Evolutionary conservation across 768 basidiomycete genomes (phyloP).

Genomic region (Psilocybe tampanensis): DNA sequence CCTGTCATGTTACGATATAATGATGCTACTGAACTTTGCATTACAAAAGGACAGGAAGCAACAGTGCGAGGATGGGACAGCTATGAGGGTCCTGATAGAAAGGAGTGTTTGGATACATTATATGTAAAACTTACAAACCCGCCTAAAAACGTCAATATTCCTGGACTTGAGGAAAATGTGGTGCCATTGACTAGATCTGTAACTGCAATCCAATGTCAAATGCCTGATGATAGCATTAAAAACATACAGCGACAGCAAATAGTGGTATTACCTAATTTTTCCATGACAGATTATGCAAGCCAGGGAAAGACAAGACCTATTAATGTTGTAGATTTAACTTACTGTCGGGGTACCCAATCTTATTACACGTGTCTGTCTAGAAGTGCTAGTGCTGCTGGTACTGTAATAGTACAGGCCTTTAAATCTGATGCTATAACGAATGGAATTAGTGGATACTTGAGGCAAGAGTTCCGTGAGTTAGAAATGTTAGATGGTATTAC

Average conservation of each 20-base stretch:
- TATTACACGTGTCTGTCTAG: conserved; percentile 34
- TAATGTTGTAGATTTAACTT: conserved; percentile 32
- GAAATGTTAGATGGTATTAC: conserved; percentile 39
- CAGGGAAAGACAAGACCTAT: conserved; percentile 31
- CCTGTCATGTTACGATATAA: conserved; percentile 37
- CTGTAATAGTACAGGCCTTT: conserved; percentile 32
- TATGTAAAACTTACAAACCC: conserved; percentile 30
- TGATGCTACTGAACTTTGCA: conserved; percentile 33
- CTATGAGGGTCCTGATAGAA: conserved; percentile 4
- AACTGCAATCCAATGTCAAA: background rate
- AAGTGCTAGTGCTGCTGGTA: conserved; percentile 28
- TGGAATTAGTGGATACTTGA: conserved; percentile 24
- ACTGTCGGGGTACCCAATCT: conserved; percentile 21
- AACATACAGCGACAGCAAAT: conserved; percentile 26
- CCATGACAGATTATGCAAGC: conserved; percentile 35
- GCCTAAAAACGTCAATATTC: conserved; percentile 20
- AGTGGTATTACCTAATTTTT: conserved; percentile 27
- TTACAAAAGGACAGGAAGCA: conserved; percentile 37
- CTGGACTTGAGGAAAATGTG: conserved; percentile 30
- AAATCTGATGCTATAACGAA: conserved; percentile 22
- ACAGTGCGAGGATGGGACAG: conserved; percentile 28
- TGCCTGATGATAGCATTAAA: conserved; percentile 14
- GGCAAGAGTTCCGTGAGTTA: conserved; percentile 35
- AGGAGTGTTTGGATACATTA: conserved; percentile 26
- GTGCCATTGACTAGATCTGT: conserved; percentile 21